phyloP scores from a whole-genome alignment of 306 rosid genomes.

The Rubus idaeus region DNA sequence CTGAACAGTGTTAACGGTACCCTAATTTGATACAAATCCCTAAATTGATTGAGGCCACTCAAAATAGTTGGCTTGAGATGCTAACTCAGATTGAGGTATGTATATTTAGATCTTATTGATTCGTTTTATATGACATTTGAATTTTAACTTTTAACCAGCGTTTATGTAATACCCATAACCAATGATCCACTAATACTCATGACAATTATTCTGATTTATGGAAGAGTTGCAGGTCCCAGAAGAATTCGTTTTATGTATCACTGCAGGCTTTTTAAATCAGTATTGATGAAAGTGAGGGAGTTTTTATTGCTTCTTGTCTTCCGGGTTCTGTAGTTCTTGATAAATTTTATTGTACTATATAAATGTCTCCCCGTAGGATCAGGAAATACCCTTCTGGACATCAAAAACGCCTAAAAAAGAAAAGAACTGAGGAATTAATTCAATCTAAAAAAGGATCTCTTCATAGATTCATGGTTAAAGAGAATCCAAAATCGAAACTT shows the following conservation, averaged over 20 bases:
- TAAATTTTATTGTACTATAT: neutral
- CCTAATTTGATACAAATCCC: neutral
- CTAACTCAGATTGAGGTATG: neutral
- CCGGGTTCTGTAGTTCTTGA: neutral
- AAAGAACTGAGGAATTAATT: neutral
- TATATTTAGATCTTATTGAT: neutral
- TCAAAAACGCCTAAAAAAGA: neutral
- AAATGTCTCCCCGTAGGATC: neutral
- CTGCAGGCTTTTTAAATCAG: neutral
- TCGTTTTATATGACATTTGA: neutral
- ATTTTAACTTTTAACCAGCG: neutral
- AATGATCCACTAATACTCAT: too few species aligned
- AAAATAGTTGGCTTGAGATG: too few species aligned
- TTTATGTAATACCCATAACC: too few species aligned
- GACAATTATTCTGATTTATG: too few species aligned
- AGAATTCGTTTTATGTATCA: too few species aligned
- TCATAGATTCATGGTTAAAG: neutral
- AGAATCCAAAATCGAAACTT: too few species aligned
- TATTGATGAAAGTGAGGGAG: neutral
- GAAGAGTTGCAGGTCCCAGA: too few species aligned
- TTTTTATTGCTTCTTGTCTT: too few species aligned
- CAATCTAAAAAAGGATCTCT: neutral
- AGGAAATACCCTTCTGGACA: neutral
- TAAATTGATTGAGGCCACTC: neutral
- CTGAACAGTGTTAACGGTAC: neutral